Evolutionary conservation across 192 early-diverging fungal species (phyloP).

Genomic region (Coemansia aciculifera): DNA sequence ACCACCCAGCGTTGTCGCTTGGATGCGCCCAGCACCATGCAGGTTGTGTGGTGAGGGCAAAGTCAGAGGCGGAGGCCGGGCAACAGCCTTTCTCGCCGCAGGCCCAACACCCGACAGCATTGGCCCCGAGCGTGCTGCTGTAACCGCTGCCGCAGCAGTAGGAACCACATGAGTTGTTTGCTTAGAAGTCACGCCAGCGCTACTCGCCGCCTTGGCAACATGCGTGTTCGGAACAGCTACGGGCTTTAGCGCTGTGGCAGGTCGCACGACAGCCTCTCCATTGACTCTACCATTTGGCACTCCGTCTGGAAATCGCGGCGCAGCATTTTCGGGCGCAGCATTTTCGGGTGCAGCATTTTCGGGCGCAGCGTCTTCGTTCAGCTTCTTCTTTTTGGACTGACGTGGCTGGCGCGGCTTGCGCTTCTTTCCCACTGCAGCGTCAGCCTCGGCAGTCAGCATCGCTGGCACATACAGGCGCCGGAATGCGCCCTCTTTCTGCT

Average conservation of each 20-base stretch:
- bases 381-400: conserved; percentile 36
- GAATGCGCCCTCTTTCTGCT: conserved; percentile 18
- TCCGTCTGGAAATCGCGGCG: not conserved
- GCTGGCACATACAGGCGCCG: conserved; percentile 43
- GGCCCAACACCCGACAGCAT: not conserved
- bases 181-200: not conserved
- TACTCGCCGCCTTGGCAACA: not conserved
- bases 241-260: not conserved
- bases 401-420: conserved; percentile 47
- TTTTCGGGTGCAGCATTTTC: too few relatives aligned
- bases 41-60: not conserved
- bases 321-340: not conserved
- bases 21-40: not conserved
- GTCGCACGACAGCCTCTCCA: not conserved
- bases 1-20: not conserved
- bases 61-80: conserved; percentile 3
- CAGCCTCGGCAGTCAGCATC: conserved; percentile 15
- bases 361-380: not conserved
- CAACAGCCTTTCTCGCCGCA: conserved; percentile 2
- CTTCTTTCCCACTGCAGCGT: conserved; percentile 26
- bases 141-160: not conserved
- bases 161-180: not conserved
- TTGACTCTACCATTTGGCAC: conserved; percentile 6
- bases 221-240: not conserved
- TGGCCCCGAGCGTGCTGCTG: not conserved